Base-by-base conservation (phyloP, 2,329 filamentous ascomycete genomes). In the Alternaria triticimaculans region DNA sequence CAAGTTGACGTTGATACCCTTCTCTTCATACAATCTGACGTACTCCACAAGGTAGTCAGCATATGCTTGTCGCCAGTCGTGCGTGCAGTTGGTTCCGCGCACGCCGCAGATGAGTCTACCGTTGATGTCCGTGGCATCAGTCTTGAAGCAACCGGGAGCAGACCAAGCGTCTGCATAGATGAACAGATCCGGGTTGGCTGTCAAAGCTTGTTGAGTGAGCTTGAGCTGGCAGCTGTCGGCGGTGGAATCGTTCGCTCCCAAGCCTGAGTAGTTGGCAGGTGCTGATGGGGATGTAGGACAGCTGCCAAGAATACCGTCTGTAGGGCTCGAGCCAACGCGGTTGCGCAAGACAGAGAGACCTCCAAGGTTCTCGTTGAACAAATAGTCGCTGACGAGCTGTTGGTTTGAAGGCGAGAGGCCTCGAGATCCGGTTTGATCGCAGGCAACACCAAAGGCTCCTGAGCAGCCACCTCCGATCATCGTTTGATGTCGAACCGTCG, bases 81-180 rank as follows among this genome's bases (percentile, higher is more conserved):
- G 81, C 6, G 72, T 77, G 54, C 82, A 84, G 6, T 62, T 56
- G 15, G 62, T 50, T 12, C 58, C 63, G 2, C 53, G 46, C 5
- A 82, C 81, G 33, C 83, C 82, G 65, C 83, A 84, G 2, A 85
- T 72, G 46, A 79, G 81, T 2, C 83, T 82, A 1, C 82, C 81
- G 58, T 82, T 76, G 46, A 70, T 74, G 25, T 84, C 78, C 53
- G 79, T 76, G 6, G 70, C 70, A 57, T 83, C 84, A 5, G 79
- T 84, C 75, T 85, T 84, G 83, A 85, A 85, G 68, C 79, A 85
- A 0, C 80, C 81, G 1, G 83, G 83, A 0, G 83, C 83, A 41
- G 80, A 82, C 83, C 83, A 85, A 1, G 83, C 82, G 70, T 85
- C 78, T 1, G 80, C 81, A 65, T 84, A 83, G 62, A 84, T 79